Percentiles rank a stretch among this genome's conserved stretches.
Evolutionary conservation across 495 filamentous ascomycete species (phyloP).

Genomic region (Aspergillus baeticus): DNA sequence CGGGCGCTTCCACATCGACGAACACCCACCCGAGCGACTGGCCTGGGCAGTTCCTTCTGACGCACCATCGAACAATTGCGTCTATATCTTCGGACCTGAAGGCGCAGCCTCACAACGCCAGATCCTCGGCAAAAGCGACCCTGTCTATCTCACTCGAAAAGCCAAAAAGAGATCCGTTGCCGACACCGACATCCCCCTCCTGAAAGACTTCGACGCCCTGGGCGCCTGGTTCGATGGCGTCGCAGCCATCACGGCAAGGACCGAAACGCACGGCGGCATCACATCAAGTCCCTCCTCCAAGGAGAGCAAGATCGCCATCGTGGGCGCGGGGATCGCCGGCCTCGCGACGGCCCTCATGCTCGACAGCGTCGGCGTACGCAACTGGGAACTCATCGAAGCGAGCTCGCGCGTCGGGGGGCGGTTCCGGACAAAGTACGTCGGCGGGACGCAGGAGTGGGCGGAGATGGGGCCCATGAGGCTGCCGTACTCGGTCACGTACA

Average conservation of each 20-base stretch:
- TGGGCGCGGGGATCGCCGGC: slow-evolving; percentile 64
- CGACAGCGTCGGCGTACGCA: slow-evolving; percentile 48
- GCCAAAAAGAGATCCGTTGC: background rate
- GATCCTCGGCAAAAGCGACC: background rate
- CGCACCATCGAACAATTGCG: background rate
- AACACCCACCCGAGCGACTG: background rate
- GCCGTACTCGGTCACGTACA: slow-evolving; percentile 34
- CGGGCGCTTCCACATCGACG: background rate
- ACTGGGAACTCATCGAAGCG: slow-evolving; percentile 51
- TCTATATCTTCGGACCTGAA: background rate
- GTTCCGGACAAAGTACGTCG: slow-evolving; percentile 58
- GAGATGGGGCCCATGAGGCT: slow-evolving; percentile 74
- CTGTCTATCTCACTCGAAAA: background rate
- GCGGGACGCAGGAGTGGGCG: slow-evolving; percentile 56
- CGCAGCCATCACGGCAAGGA: slow-evolving; percentile 17
- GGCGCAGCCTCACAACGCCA: background rate
- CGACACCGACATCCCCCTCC: background rate
- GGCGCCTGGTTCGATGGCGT: slow-evolving; percentile 31
- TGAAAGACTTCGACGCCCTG: slow-evolving; percentile 24
- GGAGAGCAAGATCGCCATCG: slow-evolving; percentile 46
- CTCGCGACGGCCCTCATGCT: slow-evolving; percentile 52
- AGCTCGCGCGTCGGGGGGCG: slow-evolving; percentile 52
- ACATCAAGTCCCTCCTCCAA: slow-evolving; percentile 10
- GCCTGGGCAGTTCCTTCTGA: background rate
- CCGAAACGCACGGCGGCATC: background rate